Evolutionary conservation across 805 yeast genomes (phyloP).

Genomic region (Priceomyces carsonii): DNA sequence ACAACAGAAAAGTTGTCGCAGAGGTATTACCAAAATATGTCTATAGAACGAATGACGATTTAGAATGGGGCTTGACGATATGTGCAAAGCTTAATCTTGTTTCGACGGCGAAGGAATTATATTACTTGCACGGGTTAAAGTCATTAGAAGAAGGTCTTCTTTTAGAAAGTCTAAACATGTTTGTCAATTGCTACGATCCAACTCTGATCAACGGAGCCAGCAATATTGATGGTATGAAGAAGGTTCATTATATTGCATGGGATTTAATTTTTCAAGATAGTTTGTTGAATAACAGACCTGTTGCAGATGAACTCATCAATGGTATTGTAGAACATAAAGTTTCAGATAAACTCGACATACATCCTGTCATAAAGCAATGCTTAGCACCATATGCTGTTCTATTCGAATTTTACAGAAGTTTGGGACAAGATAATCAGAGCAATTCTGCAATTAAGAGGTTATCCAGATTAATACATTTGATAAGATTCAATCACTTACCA

Average conservation of each 20-base stretch:
- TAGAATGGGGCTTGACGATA: conserved; percentile 74
- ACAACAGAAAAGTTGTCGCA: conserved; percentile 41
- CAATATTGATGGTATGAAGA: conserved; percentile 35
- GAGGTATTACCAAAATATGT: conserved; percentile 61
- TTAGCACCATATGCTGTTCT: conserved; percentile 72
- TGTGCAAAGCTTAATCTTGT: conserved; percentile 68
- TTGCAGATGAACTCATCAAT: conserved; percentile 58
- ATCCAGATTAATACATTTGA: conserved; percentile 50
- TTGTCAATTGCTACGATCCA: conserved; percentile 61
- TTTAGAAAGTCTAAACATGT: conserved; percentile 64
- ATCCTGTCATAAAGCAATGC: conserved; percentile 65
- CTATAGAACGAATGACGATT: conserved; percentile 68
- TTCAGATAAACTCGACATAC: conserved; percentile 35
- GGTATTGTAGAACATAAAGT: conserved; percentile 43
- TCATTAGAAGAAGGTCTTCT: conserved; percentile 55
- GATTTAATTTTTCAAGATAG: conserved; percentile 60
- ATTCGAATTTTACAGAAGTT: conserved; percentile 45
- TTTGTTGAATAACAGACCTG: conserved; percentile 50
- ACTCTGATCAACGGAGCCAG: conserved; percentile 15
- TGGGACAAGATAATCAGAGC: conserved; percentile 9
- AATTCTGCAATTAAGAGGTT: conserved; percentile 33
- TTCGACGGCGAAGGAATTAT: conserved; percentile 57
- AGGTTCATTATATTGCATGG: conserved; percentile 57
- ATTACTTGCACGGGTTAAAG: conserved; percentile 48
- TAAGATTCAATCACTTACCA: conserved; percentile 46